A percentile compares a stretch with the other conserved stretches of the same genome.
Conservation (phyloP, 2,329 filamentous ascomycete species). For the Botrytis squamosa region DNA sequence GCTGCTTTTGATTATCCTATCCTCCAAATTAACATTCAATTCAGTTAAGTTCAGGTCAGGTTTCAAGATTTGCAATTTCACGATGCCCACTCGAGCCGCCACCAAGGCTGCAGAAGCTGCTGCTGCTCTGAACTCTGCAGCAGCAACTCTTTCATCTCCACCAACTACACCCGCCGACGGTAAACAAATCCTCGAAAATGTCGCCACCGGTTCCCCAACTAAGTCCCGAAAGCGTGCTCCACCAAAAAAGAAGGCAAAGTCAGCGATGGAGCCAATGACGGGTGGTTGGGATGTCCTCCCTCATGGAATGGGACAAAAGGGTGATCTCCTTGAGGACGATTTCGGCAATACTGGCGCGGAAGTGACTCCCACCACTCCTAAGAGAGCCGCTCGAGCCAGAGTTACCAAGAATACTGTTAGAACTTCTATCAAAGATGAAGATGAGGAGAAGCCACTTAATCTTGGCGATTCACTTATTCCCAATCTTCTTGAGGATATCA, state of each 20-base stretch:
- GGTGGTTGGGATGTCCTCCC: slow-evolving; percentile 48
- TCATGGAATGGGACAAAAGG: slow-evolving; percentile 52
- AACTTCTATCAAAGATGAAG: slow-evolving; percentile 4
- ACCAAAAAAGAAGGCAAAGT: slow-evolving; percentile 20
- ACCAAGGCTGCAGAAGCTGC: slow-evolving; percentile 5
- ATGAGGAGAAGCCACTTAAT: slow-evolving; percentile 14
- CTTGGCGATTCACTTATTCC: not conserved
- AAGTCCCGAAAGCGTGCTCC: slow-evolving; percentile 22
- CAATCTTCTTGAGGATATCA: not conserved
- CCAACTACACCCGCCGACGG: not conserved
- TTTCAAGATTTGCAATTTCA: not conserved
- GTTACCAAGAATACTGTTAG: not conserved
- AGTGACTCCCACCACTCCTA: not conserved
- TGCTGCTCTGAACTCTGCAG: not conserved
- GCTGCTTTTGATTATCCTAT: not conserved
- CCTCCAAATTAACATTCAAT: not conserved
- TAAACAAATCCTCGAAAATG: not conserved
- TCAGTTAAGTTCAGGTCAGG: not conserved
- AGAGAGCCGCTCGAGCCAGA: not conserved
- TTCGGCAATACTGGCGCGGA: slow-evolving; percentile 1
- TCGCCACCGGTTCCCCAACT: slow-evolving; percentile 9
- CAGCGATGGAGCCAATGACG: slow-evolving; percentile 22
- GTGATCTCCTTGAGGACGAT: slow-evolving; percentile 23
- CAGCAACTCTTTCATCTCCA: slow-evolving; percentile 14
- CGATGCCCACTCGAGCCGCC: slow-evolving; percentile 19